Evolutionary conservation across 495 filamentous ascomycete genomes (phyloP).

Genomic region (Annulohypoxylon stygium): DNA sequence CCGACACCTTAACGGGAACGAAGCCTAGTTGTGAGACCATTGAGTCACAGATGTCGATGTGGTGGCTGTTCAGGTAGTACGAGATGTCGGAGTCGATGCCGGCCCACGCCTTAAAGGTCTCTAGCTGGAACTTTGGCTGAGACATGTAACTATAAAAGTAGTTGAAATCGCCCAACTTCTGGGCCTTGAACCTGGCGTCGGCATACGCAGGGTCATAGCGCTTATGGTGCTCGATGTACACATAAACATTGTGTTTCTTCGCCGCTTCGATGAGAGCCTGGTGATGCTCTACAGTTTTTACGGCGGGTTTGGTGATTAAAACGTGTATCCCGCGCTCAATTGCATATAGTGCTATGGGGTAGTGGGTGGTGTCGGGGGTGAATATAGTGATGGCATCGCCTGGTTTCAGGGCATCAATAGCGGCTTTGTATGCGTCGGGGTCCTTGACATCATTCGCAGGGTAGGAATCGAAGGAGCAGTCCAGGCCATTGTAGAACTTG

Average conservation of each 20-base stretch:
- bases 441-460: conserved; percentile 79
- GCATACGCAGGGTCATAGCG: conserved; percentile 93
- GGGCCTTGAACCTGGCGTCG: conserved; percentile 82
- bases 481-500: conserved; percentile 86
- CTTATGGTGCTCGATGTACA: conserved; percentile 97
- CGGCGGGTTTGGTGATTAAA: conserved; percentile 95
- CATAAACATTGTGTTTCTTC: conserved; percentile 82
- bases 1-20: conserved; percentile 82
- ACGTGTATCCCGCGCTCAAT: conserved; percentile 89
- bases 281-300: conserved; percentile 85
- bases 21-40: conserved; percentile 82
- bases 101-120: conserved; percentile 97
- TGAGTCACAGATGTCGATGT: conserved; percentile 88
- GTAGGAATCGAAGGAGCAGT: conserved; percentile 84
- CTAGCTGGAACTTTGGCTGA: conserved; percentile 91
- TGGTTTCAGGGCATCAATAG: conserved; percentile 84
- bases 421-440: conserved; percentile 86
- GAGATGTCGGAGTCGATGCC: conserved; percentile 91
- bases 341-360: conserved; percentile 93
- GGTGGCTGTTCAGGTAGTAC: conserved; percentile 95
- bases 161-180: conserved; percentile 88
- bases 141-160: conserved; percentile 99
- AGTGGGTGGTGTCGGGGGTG: conserved; percentile 94
- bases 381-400: conserved; percentile 97
- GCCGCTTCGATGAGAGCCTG: conserved; percentile 77